phyloP scores from a whole-genome alignment of 163 green algal genomes.

The Scenedesmus sp. region DNA sequence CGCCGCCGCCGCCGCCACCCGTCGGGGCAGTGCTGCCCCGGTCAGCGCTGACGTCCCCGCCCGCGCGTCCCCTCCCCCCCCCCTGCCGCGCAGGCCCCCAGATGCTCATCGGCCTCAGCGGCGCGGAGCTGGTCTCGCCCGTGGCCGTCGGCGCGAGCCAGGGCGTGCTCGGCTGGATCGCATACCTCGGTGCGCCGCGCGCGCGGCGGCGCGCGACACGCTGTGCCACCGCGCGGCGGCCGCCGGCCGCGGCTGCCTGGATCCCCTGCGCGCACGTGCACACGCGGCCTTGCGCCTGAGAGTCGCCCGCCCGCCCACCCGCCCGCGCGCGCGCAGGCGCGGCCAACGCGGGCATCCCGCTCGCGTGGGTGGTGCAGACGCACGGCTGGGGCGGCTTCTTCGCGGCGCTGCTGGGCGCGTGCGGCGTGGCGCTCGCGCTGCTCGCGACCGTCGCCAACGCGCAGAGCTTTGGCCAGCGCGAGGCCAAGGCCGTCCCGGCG shows the following conservation, averaged over 20 bases:
- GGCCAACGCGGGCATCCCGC: conserved; percentile 49
- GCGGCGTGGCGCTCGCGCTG: conserved; percentile 45
- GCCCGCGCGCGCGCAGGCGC: neutral
- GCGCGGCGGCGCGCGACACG: conserved; percentile 44
- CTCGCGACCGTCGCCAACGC: conserved; percentile 49
- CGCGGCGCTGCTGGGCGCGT: conserved; percentile 49
- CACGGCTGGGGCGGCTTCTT: conserved; percentile 68
- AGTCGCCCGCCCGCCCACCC: neutral
- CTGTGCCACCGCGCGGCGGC: neutral
- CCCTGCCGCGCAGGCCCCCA: no score
- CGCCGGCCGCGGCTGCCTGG: neutral
- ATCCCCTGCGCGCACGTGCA: neutral
- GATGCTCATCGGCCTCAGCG: conserved; percentile 79
- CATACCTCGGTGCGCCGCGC: conserved; percentile 69
- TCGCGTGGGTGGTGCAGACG: conserved; percentile 55
- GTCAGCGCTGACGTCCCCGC: no score
- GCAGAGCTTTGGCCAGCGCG: conserved; percentile 44
- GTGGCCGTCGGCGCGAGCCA: conserved; percentile 62
- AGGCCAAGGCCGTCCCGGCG: no score
- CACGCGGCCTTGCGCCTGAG: neutral
- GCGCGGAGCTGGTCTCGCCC: conserved; percentile 71
- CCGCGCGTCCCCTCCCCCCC: no score
- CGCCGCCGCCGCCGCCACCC: no score
- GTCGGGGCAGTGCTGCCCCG: no score
- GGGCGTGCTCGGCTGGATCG: conserved; percentile 71